A percentile compares a stretch with the other conserved stretches of the same genome.
phyloP scores from a whole-genome alignment of 169 alveolate species.

The Plasmodium knowlesi region DNA sequence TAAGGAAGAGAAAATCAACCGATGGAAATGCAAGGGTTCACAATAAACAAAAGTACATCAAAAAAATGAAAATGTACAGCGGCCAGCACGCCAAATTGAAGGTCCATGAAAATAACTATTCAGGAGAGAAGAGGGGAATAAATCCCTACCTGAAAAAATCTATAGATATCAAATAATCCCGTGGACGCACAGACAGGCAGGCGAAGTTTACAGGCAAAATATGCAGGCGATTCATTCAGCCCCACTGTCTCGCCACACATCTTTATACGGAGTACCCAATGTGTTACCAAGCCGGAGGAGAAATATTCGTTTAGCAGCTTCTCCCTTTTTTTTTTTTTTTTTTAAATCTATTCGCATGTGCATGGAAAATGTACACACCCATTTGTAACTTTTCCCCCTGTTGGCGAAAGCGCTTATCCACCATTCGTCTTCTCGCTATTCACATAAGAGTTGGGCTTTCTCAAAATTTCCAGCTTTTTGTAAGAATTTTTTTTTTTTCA shows the following conservation, averaged over 20 bases:
- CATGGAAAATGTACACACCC: neutral
- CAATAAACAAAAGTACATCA: slow-evolving; percentile 90
- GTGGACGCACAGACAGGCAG: no score
- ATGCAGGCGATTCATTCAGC: neutral
- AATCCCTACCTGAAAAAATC: slow-evolving; percentile 88
- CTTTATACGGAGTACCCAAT: neutral
- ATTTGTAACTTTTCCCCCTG: neutral
- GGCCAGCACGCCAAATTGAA: slow-evolving; percentile 80
- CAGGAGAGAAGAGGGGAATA: slow-evolving; percentile 90
- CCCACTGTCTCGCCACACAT: neutral
- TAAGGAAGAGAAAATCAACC: slow-evolving; percentile 93
- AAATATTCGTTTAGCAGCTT: neutral
- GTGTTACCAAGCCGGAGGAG: neutral
- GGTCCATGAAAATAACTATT: slow-evolving; percentile 82
- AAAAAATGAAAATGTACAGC: slow-evolving; percentile 84
- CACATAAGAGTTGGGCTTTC: neutral
- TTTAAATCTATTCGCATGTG: neutral
- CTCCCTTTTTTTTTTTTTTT: neutral
- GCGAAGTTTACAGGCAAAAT: neutral
- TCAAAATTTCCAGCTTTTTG: neutral
- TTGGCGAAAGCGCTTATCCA: neutral
- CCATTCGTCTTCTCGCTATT: neutral
- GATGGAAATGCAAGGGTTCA: slow-evolving; percentile 95
- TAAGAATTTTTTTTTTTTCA: neutral
- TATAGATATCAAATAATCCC: slow-evolving; percentile 47